Evolutionary conservation across 2,329 filamentous ascomycete species (phyloP).

Genomic region (Karstenula rhodostoma): DNA sequence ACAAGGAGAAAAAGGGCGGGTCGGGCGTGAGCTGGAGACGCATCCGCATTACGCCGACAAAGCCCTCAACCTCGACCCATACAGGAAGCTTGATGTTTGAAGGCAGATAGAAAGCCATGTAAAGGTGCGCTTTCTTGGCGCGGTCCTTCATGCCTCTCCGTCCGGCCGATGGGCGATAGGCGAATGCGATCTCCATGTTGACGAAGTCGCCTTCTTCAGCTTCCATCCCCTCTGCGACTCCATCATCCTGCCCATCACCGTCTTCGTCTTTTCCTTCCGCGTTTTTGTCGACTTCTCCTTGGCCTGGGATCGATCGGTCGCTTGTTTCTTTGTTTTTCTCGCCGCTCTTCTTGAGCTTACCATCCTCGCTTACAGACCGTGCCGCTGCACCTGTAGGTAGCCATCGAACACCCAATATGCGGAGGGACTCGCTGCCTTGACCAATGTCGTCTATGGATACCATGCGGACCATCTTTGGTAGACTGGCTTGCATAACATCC

Average conservation of each 20-base stretch:
- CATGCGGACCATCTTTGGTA: slow-evolving; percentile 75
- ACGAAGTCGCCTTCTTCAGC: slow-evolving; percentile 81
- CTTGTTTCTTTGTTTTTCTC: slow-evolving; percentile 55
- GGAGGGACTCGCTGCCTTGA: slow-evolving; percentile 74
- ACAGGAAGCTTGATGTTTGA: slow-evolving; percentile 66
- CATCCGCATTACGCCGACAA: slow-evolving; percentile 74
- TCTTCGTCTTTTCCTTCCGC: slow-evolving; percentile 47
- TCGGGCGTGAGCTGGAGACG: slow-evolving; percentile 78
- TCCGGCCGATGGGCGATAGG: slow-evolving; percentile 71
- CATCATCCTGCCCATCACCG: slow-evolving; percentile 34
- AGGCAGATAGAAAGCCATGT: slow-evolving; percentile 75
- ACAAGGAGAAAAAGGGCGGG: slow-evolving; percentile 78
- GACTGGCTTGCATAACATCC: slow-evolving; percentile 80
- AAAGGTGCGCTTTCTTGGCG: slow-evolving; percentile 76
- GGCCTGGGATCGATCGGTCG: slow-evolving; percentile 60
- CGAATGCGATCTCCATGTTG: slow-evolving; percentile 78
- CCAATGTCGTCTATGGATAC: slow-evolving; percentile 78
- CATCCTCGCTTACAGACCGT: slow-evolving; percentile 66
- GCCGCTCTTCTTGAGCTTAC: slow-evolving; percentile 61
- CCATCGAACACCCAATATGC: slow-evolving; percentile 76
- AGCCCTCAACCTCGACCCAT: slow-evolving; percentile 77
- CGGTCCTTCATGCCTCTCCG: slow-evolving; percentile 68
- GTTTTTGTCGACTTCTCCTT: slow-evolving; percentile 51
- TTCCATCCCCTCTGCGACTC: slow-evolving; percentile 69
- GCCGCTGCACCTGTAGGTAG: slow-evolving; percentile 75